These are phyloP conservation scores for Xerophyta viscosa DNA, from an alignment of 106 monocot genomes.

Conservation along the genomic window DNA sequence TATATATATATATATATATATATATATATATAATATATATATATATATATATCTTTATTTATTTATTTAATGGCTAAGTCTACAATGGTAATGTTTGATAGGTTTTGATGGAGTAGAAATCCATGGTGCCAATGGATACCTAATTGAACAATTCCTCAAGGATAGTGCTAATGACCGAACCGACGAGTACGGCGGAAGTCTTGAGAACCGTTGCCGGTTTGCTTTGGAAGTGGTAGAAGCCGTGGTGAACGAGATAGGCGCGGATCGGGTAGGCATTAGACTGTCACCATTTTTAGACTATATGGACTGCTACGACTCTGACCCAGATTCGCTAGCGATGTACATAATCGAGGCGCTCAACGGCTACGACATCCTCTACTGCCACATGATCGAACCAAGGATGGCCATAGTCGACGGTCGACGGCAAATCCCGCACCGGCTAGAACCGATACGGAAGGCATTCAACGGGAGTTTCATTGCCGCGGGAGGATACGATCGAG, in stretches of 20 bases:
- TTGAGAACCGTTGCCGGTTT: slow-evolving; percentile 32
- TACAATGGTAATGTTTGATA: neutral
- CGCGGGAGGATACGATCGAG: slow-evolving; percentile 24
- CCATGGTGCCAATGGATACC: slow-evolving; percentile 10
- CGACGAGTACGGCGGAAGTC: slow-evolving; percentile 13
- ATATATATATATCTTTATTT: too few species aligned
- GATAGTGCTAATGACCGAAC: slow-evolving; percentile 9
- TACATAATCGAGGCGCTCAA: slow-evolving; percentile 19
- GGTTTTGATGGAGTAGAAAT: slow-evolving; percentile 18
- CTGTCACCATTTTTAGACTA: slow-evolving; percentile 20
- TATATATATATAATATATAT: neutral
- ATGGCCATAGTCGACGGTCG: slow-evolving; percentile 15
- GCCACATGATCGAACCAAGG: slow-evolving; percentile 24
- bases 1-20: too few species aligned
- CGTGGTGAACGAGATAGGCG: slow-evolving; percentile 16
- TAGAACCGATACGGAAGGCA: slow-evolving; percentile 14
- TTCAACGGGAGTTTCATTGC: slow-evolving; percentile 31
- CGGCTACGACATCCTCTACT: slow-evolving; percentile 19
- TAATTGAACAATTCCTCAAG: slow-evolving; percentile 13
- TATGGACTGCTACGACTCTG: slow-evolving; percentile 16
- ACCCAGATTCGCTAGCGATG: slow-evolving; percentile 11
- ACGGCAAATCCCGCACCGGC: slow-evolving; percentile 9
- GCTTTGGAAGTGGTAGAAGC: slow-evolving; percentile 18
- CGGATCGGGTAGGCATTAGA: slow-evolving; percentile 18
- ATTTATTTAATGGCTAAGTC: too few species aligned